A percentile compares a stretch with the other conserved stretches of the same genome.
phyloP scores from a whole-genome alignment of 2,329 filamentous ascomycete species.

The Drechslerella coelobrocha region DNA sequence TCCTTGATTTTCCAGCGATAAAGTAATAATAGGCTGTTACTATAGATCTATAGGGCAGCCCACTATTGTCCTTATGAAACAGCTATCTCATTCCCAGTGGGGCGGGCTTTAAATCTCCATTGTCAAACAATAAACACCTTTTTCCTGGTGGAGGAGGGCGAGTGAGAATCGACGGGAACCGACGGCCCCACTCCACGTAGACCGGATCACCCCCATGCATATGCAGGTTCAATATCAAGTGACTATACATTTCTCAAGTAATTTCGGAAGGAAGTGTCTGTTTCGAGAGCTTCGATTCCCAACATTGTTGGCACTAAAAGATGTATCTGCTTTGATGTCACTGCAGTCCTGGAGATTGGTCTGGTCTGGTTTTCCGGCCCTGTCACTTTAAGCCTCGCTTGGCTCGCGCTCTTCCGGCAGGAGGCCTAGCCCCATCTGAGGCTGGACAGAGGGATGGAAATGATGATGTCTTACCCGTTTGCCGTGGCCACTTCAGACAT shows the following conservation, averaged over 20 bases:
- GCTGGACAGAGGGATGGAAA: slow-evolving; percentile 34
- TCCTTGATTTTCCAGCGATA: no score
- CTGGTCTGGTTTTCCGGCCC: background rate
- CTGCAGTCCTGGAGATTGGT: background rate
- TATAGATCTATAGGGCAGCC: background rate
- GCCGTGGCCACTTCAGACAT: slow-evolving; percentile 28
- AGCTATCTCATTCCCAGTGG: background rate
- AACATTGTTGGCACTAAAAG: background rate
- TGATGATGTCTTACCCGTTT: slow-evolving; percentile 40
- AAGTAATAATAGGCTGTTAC: background rate
- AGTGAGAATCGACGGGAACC: background rate
- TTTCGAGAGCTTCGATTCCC: slow-evolving; percentile 1
- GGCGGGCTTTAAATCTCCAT: background rate
- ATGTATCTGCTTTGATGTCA: background rate
- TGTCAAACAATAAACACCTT: background rate
- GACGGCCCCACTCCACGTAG: background rate
- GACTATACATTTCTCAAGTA: background rate
- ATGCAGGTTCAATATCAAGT: background rate
- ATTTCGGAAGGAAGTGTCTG: slow-evolving; percentile 1
- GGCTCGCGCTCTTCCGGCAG: slow-evolving; percentile 33
- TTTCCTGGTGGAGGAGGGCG: background rate
- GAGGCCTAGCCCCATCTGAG: slow-evolving; percentile 27
- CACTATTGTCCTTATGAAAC: background rate
- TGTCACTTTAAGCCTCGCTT: slow-evolving; percentile 28
- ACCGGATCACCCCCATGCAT: background rate